A percentile compares a stretch with the other conserved stretches of the same genome.
phyloP scores from a whole-genome alignment of 1,139 yeast species.

The Diutina ranongensis region DNA sequence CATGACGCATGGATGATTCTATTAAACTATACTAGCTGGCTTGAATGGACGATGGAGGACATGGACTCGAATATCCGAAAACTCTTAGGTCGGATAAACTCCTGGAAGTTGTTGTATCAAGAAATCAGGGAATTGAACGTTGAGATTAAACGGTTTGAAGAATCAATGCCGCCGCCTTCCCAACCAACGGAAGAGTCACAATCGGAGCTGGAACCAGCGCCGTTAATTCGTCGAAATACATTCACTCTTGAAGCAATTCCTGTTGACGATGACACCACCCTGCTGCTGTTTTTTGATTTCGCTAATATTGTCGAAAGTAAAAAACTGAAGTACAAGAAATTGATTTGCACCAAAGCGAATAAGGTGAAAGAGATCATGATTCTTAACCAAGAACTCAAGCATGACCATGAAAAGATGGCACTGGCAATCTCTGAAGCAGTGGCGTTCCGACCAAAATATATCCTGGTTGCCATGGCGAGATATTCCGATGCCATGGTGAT shows the following conservation, averaged over 20 bases:
- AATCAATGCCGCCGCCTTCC: neutral
- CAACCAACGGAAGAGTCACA: too few species aligned
- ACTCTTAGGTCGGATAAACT: slow-evolving; percentile 26
- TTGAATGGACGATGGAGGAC: slow-evolving; percentile 22
- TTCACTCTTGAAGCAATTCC: neutral
- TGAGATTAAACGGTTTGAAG: slow-evolving; percentile 21
- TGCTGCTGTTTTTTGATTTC: slow-evolving; percentile 18
- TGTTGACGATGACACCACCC: neutral
- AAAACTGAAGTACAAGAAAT: slow-evolving; percentile 22
- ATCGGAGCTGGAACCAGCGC: too few species aligned
- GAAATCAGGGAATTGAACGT: slow-evolving; percentile 19
- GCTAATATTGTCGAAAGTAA: slow-evolving; percentile 24
- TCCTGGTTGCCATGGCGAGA: slow-evolving; percentile 23
- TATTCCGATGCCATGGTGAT: slow-evolving; percentile 7
- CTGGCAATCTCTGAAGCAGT: slow-evolving; percentile 50
- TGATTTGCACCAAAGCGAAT: slow-evolving; percentile 22
- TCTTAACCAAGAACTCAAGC: slow-evolving; percentile 27
- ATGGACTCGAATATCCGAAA: slow-evolving; percentile 28
- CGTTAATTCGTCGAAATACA: neutral
- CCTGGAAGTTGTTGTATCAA: slow-evolving; percentile 39
- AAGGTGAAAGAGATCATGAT: slow-evolving; percentile 22
- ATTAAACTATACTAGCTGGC: slow-evolving; percentile 17
- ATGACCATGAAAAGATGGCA: slow-evolving; percentile 49
- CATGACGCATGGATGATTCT: slow-evolving; percentile 9
- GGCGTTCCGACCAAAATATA: slow-evolving; percentile 33